Percentiles rank a stretch among this genome's conserved stretches.
phyloP scores from a whole-genome alignment of 768 basidiomycete genomes.

The Leucocoprinus leucothites region DNA sequence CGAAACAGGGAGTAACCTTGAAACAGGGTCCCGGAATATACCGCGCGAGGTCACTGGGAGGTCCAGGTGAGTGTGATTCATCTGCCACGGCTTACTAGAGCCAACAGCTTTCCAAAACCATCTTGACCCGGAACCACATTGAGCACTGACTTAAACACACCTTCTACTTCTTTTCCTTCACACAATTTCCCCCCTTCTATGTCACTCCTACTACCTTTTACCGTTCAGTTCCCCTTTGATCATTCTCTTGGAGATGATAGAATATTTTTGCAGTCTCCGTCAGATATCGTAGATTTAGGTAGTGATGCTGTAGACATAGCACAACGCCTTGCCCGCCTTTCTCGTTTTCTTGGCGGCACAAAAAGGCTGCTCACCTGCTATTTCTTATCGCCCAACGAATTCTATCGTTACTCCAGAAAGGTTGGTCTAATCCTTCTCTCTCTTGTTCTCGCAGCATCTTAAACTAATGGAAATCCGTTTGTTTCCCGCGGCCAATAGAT shows the following conservation, averaged over 20 bases:
- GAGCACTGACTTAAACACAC: slow-evolving; percentile 4
- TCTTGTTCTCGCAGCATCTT: not conserved
- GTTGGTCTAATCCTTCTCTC: slow-evolving; percentile 17
- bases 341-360: slow-evolving; percentile 28
- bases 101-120: slow-evolving; percentile 13
- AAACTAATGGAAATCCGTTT: slow-evolving; percentile 10
- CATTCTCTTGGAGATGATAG: slow-evolving; percentile 11
- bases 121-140: slow-evolving; percentile 6
- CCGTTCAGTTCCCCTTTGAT: not conserved
- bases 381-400: slow-evolving; percentile 19
- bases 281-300: slow-evolving; percentile 20
- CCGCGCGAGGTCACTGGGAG: slow-evolving; percentile 26
- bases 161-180: slow-evolving; percentile 15
- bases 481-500: slow-evolving; percentile 30
- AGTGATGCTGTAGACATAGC: slow-evolving; percentile 26
- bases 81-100: slow-evolving; percentile 17
- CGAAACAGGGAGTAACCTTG: slow-evolving; percentile 18
- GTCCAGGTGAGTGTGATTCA: slow-evolving; percentile 25
- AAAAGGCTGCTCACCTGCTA: slow-evolving; percentile 25
- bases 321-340: slow-evolving; percentile 24
- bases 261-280: slow-evolving; percentile 1
- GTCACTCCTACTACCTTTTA: slow-evolving; percentile 11
- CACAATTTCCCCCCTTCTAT: slow-evolving; percentile 13
- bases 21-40: slow-evolving; percentile 30
- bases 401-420: slow-evolving; percentile 30